phyloP scores from a whole-genome alignment of 352 stramenopile genomes.

The Phytopythium sindhum region DNA sequence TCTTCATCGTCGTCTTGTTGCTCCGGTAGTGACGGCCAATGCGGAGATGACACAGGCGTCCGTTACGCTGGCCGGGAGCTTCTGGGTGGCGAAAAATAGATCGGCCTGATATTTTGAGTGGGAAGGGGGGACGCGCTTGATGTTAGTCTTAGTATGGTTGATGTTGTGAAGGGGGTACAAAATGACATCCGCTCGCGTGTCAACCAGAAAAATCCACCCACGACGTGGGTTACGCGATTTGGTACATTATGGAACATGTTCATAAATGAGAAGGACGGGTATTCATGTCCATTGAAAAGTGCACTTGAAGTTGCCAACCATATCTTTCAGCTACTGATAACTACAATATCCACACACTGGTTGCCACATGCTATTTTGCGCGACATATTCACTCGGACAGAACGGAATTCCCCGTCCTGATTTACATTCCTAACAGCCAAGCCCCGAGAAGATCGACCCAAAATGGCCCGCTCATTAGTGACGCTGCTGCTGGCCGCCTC shows the following conservation, averaged over 20 bases:
- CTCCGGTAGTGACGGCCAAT: neutral
- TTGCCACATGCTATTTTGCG: no score
- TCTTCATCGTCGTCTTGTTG: constrained; percentile 23
- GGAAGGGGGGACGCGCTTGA: neutral
- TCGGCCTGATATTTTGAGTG: constrained; percentile 5
- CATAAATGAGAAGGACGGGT: no score
- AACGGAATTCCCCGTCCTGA: neutral
- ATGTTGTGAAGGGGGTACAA: neutral
- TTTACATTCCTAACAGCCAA: neutral
- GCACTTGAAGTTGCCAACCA: neutral
- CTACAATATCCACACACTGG: neutral
- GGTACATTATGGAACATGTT: no score
- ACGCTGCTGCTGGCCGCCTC: neutral
- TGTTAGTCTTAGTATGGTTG: neutral
- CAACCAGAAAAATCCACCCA: constrained; percentile 4
- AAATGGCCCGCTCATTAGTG: neutral
- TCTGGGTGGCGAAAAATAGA: constrained; percentile 4
- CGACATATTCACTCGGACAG: neutral
- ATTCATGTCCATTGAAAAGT: neutral
- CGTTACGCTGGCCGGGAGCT: neutral
- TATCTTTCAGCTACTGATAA: neutral
- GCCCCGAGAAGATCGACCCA: neutral
- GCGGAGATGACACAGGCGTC: neutral
- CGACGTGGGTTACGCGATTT: neutral
- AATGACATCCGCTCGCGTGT: neutral